A percentile compares a stretch with the other conserved stretches of the same genome.
Evolutionary conservation across 2,329 filamentous ascomycete genomes (phyloP).

Genomic region (Parafenestella ontariensis): DNA sequence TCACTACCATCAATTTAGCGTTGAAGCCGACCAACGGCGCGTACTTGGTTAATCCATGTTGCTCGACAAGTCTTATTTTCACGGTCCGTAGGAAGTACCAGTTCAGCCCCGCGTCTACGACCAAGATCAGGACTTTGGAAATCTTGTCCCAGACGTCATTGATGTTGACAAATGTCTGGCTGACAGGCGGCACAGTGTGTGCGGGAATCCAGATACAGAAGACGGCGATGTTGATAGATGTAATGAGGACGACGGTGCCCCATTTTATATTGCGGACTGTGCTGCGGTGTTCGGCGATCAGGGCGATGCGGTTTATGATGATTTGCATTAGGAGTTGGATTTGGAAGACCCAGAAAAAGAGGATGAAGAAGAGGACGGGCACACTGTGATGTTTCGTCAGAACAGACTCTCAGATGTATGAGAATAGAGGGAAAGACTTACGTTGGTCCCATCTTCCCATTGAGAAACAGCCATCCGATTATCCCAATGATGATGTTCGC

Average conservation of each 20-base stretch:
- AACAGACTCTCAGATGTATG: neutral
- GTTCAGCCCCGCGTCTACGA: conserved; percentile 61
- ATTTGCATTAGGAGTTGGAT: conserved; percentile 63
- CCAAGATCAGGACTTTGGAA: conserved; percentile 60
- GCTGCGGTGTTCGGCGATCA: conserved; percentile 54
- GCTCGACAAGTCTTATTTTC: conserved; percentile 46
- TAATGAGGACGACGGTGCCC: conserved; percentile 55
- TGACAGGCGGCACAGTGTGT: conserved; percentile 44
- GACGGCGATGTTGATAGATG: conserved; percentile 60
- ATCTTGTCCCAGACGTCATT: conserved; percentile 62
- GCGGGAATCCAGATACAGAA: conserved; percentile 63
- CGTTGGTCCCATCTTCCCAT: conserved; percentile 38
- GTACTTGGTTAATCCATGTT: conserved; percentile 52
- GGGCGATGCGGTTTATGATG: conserved; percentile 61
- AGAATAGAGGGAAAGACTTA: conserved; percentile 12
- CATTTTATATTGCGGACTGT: conserved; percentile 56
- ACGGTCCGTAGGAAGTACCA: conserved; percentile 59
- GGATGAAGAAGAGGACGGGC: conserved; percentile 42
- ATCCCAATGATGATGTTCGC: conserved; percentile 40
- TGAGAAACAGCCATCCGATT: conserved; percentile 42
- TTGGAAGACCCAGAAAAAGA: conserved; percentile 43
- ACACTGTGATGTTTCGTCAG: conserved; percentile 23
- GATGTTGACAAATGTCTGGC: conserved; percentile 51
- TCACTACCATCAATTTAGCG: conserved; percentile 49
- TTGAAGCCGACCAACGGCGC: conserved; percentile 51